Percentiles rank a stretch among this genome's conserved stretches.
Conservation (phyloP, 148 eudicot species). For the Dysphania ambrosioides region DNA sequence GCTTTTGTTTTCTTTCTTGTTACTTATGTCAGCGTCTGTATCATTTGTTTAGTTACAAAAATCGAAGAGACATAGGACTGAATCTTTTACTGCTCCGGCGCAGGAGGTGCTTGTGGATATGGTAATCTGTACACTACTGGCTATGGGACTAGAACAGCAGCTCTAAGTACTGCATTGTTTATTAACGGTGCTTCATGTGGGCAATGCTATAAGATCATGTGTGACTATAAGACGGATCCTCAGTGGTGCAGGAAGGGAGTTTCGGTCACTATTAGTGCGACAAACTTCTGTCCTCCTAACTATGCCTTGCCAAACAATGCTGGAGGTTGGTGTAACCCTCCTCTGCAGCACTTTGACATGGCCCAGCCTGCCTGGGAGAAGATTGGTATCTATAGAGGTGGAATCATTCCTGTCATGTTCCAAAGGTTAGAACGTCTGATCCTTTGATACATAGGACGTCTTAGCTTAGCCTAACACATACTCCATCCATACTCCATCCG, state of each 20-base stretch:
- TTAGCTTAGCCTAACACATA: no score
- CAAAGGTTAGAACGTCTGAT: constrained; percentile 47
- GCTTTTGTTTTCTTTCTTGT: neutral
- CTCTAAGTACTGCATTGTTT: constrained; percentile 84
- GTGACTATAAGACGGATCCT: constrained; percentile 49
- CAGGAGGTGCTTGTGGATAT: constrained; percentile 96
- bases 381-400: constrained; percentile 77
- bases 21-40: no score
- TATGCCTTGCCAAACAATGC: constrained; percentile 49
- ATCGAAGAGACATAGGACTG: constrained; percentile 18
- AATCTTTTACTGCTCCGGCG: neutral
- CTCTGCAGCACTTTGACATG: constrained; percentile 93
- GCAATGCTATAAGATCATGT: constrained; percentile 72
- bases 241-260: constrained; percentile 63
- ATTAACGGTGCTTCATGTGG: constrained; percentile 80
- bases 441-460: no score
- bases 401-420: constrained; percentile 75
- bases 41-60: neutral
- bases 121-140: constrained; percentile 68
- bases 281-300: constrained; percentile 94
- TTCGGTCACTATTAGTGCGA: constrained; percentile 71
- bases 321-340: constrained; percentile 98
- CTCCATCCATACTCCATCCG: no score
- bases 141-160: constrained; percentile 75
- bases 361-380: constrained; percentile 97